phyloP scores from a whole-genome alignment of 768 basidiomycete genomes.

The Phanerodontia chrysosporium region DNA sequence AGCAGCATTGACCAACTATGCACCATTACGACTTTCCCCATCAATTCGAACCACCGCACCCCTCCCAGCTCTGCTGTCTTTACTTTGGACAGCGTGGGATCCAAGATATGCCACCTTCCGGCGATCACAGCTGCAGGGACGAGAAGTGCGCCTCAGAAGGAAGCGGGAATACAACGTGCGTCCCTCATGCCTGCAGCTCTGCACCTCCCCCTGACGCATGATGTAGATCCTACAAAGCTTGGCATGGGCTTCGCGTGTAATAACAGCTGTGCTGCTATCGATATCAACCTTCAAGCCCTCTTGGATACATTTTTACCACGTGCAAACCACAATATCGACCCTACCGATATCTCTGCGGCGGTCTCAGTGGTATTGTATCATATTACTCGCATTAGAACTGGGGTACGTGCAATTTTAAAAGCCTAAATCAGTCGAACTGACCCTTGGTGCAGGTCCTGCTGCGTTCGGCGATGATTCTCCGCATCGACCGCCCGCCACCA shows the following conservation, averaged over 20 bases:
- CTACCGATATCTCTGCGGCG: conserved; percentile 5
- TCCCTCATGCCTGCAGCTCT: background rate
- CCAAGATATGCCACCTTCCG: conserved; percentile 67
- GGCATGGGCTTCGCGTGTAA: conserved; percentile 53
- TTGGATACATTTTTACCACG: conserved; percentile 34
- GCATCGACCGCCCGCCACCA: conserved; percentile 62
- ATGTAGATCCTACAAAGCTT: conserved; percentile 55
- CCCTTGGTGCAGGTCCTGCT: conserved; percentile 40
- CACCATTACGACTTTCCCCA: background rate
- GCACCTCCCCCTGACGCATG: background rate
- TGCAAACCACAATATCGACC: background rate
- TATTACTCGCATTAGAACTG: conserved; percentile 48
- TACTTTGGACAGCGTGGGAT: conserved; percentile 84
- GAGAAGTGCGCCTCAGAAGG: conserved; percentile 64
- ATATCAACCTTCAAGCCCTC: conserved; percentile 38
- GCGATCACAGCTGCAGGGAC: conserved; percentile 63
- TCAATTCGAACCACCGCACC: conserved; percentile 36
- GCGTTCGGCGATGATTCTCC: conserved; percentile 51
- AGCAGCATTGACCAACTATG: conserved; percentile 2
- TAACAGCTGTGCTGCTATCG: conserved; percentile 43
- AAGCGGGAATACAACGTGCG: conserved; percentile 62
- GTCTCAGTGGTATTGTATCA: conserved; percentile 43
- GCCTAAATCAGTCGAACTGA: background rate
- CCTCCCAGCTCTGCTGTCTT: conserved; percentile 47
- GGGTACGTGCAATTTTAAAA: conserved; percentile 36